Base-by-base conservation (phyloP, 495 filamentous ascomycete genomes). In the Beverwykella pulmonaria region DNA sequence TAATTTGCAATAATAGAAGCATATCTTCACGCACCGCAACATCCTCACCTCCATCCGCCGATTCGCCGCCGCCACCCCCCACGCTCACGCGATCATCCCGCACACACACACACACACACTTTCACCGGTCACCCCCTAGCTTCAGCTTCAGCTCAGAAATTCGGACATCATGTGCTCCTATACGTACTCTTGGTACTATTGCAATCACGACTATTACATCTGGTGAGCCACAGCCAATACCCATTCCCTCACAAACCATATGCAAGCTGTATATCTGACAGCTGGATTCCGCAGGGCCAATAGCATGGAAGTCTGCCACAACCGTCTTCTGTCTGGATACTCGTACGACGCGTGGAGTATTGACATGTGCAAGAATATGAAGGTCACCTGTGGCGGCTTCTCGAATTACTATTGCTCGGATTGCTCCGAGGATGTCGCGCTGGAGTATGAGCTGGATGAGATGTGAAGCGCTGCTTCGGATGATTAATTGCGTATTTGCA, bases 301-400 rank as follows among this genome's bases (percentile, higher is more conserved):
- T 55, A 63, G 57, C 36, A 69, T 73, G 53, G 74, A 74, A 61
- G 64, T 73, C 49, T 76, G 74, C 70, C 61, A 49, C 6, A 67
- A 65, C 39, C 70, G 73, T 20, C 68, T 75, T 12, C 68, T 76
- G 29, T 71, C 61, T 50, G 73, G 72, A 23, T 74, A 76, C 63
- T 76, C 74, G 12, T 73, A 75, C 68, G 74, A 76, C 50, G 73
- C 71, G 17, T 76, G 74, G 74, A 71, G 68, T 67, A 73, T 73
- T 63, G 74, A 76, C 53, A 73, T 76, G 73, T 76, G 74, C 71
- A 75, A 75, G 68, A 73, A 76, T 59, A 72, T 73, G 71, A 59
- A 59, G 6, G 74, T 76, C 29, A 64, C 67, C 17, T 73, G 73
- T 58, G 71, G 71, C 50, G 73, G 71, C 20, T 75, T 75, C 65